A percentile compares a stretch with the other conserved stretches of the same genome.
These are phyloP conservation scores for Atalantia buxifolia DNA, from an alignment of 345 rosid species.

Conservation along the genomic window DNA sequence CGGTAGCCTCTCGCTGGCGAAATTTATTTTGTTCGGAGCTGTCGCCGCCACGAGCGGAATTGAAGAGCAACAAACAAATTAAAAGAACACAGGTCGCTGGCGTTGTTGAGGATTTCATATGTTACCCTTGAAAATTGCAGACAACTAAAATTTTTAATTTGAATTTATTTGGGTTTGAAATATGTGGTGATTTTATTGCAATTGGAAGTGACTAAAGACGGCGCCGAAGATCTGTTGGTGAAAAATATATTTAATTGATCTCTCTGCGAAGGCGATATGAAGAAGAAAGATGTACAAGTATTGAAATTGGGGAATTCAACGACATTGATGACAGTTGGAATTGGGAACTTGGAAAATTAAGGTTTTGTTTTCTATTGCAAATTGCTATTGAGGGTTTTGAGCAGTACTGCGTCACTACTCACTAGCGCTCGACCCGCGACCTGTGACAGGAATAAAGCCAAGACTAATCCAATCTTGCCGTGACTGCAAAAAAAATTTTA, in stretches of 20 bases:
- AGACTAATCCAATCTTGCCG: not conserved
- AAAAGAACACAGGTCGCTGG: constrained; percentile 28
- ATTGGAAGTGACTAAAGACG: no score
- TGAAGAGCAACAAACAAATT: constrained; percentile 33
- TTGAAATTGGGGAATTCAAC: not conserved
- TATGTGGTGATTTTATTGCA: not conserved
- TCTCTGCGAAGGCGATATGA: not conserved
- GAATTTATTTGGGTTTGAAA: not conserved
- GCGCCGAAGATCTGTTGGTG: not conserved
- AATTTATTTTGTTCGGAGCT: constrained; percentile 55
- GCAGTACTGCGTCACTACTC: not conserved
- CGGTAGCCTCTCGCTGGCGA: constrained; percentile 76
- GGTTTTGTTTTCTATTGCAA: not conserved
- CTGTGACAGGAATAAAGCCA: not conserved
- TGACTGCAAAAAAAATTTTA: no score
- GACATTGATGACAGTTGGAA: not conserved
- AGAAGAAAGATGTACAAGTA: not conserved
- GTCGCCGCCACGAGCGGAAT: constrained; percentile 40
- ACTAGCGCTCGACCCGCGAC: not conserved
- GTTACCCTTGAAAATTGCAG: constrained; percentile 17
- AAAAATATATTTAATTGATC: not conserved
- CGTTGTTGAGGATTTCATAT: constrained; percentile 39
- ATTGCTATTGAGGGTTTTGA: not conserved
- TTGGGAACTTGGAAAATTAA: not conserved
- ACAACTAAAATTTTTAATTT: not conserved